phyloP scores from a whole-genome alignment of 768 basidiomycete genomes.

The Leucocoprinus leucothites region DNA sequence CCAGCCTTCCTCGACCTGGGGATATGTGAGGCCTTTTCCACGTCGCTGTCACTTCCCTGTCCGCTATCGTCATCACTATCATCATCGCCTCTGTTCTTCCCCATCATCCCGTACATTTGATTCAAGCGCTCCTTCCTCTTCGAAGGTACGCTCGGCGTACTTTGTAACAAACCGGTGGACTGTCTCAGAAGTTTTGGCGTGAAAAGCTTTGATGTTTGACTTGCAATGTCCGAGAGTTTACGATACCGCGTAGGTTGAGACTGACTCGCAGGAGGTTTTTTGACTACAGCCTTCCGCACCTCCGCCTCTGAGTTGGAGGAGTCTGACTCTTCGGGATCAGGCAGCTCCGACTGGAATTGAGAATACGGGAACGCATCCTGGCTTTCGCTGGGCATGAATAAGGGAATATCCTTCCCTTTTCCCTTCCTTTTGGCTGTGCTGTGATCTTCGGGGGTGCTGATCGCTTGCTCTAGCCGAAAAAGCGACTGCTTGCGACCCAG shows the following conservation, averaged over 20 bases:
- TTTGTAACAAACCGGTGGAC: constrained; percentile 23
- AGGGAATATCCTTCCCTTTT: constrained; percentile 20
- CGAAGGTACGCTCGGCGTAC: constrained; percentile 23
- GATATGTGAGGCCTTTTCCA: constrained; percentile 49
- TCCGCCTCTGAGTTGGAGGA: constrained; percentile 40
- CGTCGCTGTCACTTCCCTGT: constrained; percentile 37
- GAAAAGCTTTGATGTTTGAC: constrained; percentile 29
- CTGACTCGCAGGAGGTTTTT: background rate
- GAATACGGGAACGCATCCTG: constrained; percentile 56
- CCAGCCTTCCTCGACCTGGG: constrained; percentile 58
- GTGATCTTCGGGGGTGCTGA: background rate
- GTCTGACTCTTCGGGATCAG: constrained; percentile 11
- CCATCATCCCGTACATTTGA: constrained; percentile 36
- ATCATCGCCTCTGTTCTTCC: constrained; percentile 30
- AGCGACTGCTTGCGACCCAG: background rate
- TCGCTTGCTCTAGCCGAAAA: background rate
- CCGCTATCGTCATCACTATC: constrained; percentile 46
- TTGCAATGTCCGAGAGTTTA: constrained; percentile 51
- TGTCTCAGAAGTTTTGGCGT: constrained; percentile 18
- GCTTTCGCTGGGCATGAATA: constrained; percentile 53
- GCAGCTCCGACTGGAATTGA: constrained; percentile 27
- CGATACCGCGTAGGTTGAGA: constrained; percentile 24
- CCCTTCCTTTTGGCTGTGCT: background rate
- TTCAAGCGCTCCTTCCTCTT: constrained; percentile 24
- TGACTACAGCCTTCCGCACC: constrained; percentile 30